Evolutionary conservation across 2,329 filamentous ascomycete species (phyloP), one percentile per base, ranked within the genome.

Genomic region (Stachybotrys chlorohalonatus): DNA sequence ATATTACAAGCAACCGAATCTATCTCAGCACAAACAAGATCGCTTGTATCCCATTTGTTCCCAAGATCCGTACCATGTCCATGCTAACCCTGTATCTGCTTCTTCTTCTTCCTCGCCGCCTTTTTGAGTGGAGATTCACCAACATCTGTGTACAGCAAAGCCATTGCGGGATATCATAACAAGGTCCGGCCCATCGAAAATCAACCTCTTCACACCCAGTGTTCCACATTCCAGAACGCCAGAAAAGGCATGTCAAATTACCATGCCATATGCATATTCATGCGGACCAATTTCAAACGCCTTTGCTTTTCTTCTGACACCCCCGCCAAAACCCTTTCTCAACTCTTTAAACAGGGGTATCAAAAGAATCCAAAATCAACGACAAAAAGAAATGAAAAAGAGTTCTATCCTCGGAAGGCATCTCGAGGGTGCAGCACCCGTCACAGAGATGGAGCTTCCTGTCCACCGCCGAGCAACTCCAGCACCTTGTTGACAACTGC

Each of bases 401-500:
- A 51, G n/a, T n/a, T 4, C 24, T 24, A 4, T 24, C 24, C 24
- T 24, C 24, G 13, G 9, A 42, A 42, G 9, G 36, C 3, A 42
- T 13, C 36, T 42, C 36, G 36, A 13, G 36, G 3, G 36, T 24
- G 2, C 24, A 4, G 24, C 4, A 24, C 2, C 36, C 36, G 8
- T 42, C 36, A 42, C 8, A 13, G 9, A 9, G 36, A 17, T 3
- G 61, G 46, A 48, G 65, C 67, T 54, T 75, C 74, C 55, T 77
- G 75, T 31, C 73, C 70, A 56, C 81, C 82, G 48, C 86, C 86
- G 46, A 99, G 84, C 53, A 99, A 81, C 72, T 96, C 94, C 47
- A 94, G 79, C 57, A 97, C 92, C 80, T 96, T 97, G 73, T 88
- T 89, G 49, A 92, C 88, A 13, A 99, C 94, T 6, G 94, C 93